Conservation (phyloP, 305 asterid species). For the Fraxinus latifolia region DNA sequence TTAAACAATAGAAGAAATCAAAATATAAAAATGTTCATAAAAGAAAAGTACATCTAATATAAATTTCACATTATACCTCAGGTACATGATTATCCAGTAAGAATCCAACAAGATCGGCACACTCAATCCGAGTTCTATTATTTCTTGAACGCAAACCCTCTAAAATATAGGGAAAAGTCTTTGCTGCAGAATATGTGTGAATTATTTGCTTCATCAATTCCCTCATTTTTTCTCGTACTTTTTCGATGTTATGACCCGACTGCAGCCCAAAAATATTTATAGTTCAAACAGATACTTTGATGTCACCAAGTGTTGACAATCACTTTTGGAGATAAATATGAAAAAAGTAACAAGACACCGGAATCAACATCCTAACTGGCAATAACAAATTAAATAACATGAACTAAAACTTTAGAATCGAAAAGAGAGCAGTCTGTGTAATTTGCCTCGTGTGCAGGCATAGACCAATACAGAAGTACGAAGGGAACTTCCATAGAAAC, state of each 20-base stretch:
- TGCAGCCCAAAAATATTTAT: constrained; percentile 36
- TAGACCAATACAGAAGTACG: background rate
- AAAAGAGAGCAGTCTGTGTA: background rate
- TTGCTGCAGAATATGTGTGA: constrained; percentile 73
- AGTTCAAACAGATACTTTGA: background rate
- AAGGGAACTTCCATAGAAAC: constrained; percentile 9
- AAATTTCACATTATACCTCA: constrained; percentile 49
- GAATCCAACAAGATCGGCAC: constrained; percentile 92
- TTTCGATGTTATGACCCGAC: constrained; percentile 97
- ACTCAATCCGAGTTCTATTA: constrained; percentile 88
- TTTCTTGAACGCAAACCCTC: constrained; percentile 97
- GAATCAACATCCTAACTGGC: background rate
- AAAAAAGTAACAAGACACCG: background rate
- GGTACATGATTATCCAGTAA: constrained; percentile 81
- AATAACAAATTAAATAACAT: background rate
- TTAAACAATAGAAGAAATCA: constrained; percentile 3
- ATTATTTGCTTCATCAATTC: constrained; percentile 83
- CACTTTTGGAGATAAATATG: constrained; percentile 7
- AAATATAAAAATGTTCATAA: background rate
- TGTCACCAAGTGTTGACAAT: background rate
- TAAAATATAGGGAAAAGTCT: constrained; percentile 88
- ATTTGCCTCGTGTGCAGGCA: background rate
- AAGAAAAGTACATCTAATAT: background rate
- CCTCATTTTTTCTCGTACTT: constrained; percentile 89
- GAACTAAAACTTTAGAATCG: background rate